A percentile compares a stretch with the other conserved stretches of the same genome.
Conservation (phyloP, 2,329 filamentous ascomycete genomes). For the Emericellopsis atlantica region DNA sequence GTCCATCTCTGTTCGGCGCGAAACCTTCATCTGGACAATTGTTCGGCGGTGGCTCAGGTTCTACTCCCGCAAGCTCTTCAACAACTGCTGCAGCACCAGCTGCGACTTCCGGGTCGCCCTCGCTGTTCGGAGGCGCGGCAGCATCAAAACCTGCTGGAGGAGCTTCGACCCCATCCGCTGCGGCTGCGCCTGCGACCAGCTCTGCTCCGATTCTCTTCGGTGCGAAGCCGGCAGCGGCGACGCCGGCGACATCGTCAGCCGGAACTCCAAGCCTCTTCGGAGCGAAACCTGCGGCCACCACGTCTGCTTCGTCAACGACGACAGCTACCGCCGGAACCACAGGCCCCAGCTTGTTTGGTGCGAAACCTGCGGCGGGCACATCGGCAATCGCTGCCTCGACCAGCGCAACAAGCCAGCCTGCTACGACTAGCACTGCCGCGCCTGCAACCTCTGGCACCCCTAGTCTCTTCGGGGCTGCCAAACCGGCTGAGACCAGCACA, state of each 20-base stretch:
- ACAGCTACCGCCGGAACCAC: conserved; percentile 1
- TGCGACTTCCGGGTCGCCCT: conserved; percentile 2
- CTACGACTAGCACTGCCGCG: conserved; percentile 7
- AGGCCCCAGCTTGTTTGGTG: conserved; percentile 2
- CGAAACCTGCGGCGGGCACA: neutral
- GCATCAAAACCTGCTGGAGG: conserved; percentile 4
- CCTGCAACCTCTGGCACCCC: conserved; percentile 12
- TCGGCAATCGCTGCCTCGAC: neutral
- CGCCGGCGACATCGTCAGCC: neutral
- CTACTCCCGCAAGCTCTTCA: conserved; percentile 5
- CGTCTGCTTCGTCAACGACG: neutral
- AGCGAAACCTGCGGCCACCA: neutral
- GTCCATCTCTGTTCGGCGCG: neutral
- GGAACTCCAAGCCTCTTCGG: conserved; percentile 1
- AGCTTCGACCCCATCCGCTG: conserved; percentile 7
- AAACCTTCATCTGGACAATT: neutral
- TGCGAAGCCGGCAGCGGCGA: conserved; percentile 4
- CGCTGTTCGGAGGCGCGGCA: conserved; percentile 1
- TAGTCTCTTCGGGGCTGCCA: conserved; percentile 3
- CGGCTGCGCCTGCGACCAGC: conserved; percentile 2
- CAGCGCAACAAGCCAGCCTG: neutral
- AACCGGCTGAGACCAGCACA: conserved; percentile 10
- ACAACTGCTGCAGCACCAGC: neutral
- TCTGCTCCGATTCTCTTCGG: conserved; percentile 12
- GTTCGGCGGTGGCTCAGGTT: conserved; percentile 5